phyloP scores from a whole-genome alignment of 805 yeast species.

The Wilhelminamyces savonicus region DNA sequence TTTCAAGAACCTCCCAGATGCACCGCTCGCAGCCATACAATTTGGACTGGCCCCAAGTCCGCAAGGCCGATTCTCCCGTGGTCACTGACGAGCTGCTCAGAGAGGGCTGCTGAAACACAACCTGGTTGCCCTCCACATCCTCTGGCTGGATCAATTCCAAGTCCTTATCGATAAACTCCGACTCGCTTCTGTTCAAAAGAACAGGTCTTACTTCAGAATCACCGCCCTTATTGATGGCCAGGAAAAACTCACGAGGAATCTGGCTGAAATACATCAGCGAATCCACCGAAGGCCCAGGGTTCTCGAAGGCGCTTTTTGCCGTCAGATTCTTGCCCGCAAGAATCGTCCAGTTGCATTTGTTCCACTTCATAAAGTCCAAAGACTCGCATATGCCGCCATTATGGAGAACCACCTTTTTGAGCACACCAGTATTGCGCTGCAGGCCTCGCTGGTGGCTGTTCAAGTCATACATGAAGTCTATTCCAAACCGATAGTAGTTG shows the following conservation, averaged over 20 bases:
- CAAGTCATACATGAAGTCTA: slow-evolving; percentile 47
- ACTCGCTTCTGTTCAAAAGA: slow-evolving; percentile 31
- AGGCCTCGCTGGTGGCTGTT: slow-evolving; percentile 11
- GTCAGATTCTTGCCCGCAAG: slow-evolving; percentile 4
- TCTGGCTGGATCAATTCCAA: slow-evolving; percentile 23
- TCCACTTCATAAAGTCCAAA: slow-evolving; percentile 49
- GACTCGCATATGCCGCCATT: slow-evolving; percentile 46
- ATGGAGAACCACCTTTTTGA: slow-evolving; percentile 45
- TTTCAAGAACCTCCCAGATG: slow-evolving; percentile 38
- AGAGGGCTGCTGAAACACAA: not conserved
- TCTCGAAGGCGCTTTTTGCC: not conserved
- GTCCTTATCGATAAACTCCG: slow-evolving; percentile 34
- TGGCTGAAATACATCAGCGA: slow-evolving; percentile 27
- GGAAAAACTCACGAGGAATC: slow-evolving; percentile 18
- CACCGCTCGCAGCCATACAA: slow-evolving; percentile 33
- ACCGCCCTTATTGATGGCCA: slow-evolving; percentile 4
- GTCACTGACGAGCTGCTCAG: no score
- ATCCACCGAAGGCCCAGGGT: slow-evolving; percentile 7
- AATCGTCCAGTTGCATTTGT: slow-evolving; percentile 41
- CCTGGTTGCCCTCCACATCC: slow-evolving; percentile 6
- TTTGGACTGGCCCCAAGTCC: slow-evolving; percentile 38
- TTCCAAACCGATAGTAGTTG: slow-evolving; percentile 49
- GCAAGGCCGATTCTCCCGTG: slow-evolving; percentile 3
- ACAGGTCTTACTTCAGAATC: slow-evolving; percentile 21
- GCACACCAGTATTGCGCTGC: slow-evolving; percentile 21